Conservation (phyloP, 768 basidiomycete species). For the Tylopilus subfusipes region DNA sequence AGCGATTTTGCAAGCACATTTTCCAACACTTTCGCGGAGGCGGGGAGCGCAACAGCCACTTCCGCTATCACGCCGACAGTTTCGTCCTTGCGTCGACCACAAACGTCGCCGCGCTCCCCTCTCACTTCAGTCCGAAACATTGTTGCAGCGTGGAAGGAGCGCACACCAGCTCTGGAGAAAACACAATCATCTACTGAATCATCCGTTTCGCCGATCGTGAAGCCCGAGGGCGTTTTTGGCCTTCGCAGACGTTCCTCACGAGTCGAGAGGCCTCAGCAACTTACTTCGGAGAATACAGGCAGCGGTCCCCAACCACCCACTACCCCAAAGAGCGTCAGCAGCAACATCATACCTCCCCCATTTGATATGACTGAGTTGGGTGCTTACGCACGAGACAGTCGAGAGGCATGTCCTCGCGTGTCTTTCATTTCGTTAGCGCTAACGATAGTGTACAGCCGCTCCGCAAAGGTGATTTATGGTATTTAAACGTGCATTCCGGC, state of each 20-base stretch:
- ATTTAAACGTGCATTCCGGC: constrained; percentile 84
- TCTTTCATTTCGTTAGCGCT: constrained; percentile 2
- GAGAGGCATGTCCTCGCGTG: constrained; percentile 37
- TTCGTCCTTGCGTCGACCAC: constrained; percentile 57
- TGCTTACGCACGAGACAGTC: constrained; percentile 37
- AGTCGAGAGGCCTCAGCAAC: constrained; percentile 18
- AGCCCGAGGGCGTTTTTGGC: constrained; percentile 31
- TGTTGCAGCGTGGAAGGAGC: constrained; percentile 77
- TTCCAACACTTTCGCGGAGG: constrained; percentile 40
- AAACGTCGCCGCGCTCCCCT: constrained; percentile 66
- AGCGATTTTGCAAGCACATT: constrained; percentile 37
- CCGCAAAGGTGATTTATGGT: constrained; percentile 84
- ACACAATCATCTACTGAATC: constrained; percentile 38
- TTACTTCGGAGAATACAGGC: constrained; percentile 8
- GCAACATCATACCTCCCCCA: constrained; percentile 39
- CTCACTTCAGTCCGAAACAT: constrained; percentile 74
- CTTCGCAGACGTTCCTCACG: constrained; percentile 33
- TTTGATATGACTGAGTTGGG: constrained; percentile 49
- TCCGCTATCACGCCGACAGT: constrained; percentile 40
- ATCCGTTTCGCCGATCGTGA: constrained; percentile 35
- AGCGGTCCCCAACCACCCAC: constrained; percentile 11
- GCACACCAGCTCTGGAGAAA: constrained; percentile 47
- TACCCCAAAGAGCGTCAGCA: constrained; percentile 30
- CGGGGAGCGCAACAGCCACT: constrained; percentile 22
- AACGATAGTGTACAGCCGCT: constrained; percentile 56